A percentile compares a stretch with the other conserved stretches of the same genome.
phyloP scores from a whole-genome alignment of 2,329 filamentous ascomycete genomes.

The Ophiocordyceps robertsii region DNA sequence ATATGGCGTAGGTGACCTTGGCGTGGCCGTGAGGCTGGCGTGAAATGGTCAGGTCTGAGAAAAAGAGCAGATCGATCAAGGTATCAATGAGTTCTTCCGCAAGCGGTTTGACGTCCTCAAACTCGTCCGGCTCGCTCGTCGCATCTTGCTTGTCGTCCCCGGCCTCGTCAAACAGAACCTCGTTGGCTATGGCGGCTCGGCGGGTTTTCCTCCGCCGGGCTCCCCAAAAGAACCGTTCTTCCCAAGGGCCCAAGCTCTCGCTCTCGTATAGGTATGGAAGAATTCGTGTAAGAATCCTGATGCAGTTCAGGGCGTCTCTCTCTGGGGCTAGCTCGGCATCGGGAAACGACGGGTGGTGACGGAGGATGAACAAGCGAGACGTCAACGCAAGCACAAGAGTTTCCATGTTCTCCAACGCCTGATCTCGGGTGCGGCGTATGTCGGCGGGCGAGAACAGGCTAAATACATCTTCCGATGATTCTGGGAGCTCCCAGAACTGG shows the following conservation, averaged over 20 bases:
- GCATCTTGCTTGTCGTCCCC: conserved; percentile 37
- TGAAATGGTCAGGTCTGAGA: conserved; percentile 76
- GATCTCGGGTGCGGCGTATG: conserved; percentile 77
- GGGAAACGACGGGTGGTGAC: conserved; percentile 83
- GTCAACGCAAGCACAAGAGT: conserved; percentile 74
- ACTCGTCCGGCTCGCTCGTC: conserved; percentile 43
- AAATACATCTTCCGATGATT: conserved; percentile 92
- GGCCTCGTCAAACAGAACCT: conserved; percentile 75
- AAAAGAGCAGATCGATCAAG: conserved; percentile 81
- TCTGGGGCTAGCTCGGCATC: conserved; percentile 75
- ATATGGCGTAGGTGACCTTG: conserved; percentile 87
- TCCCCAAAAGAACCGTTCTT: conserved; percentile 88
- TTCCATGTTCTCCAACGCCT: conserved; percentile 75
- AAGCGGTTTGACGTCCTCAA: conserved; percentile 72
- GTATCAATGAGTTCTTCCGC: conserved; percentile 90
- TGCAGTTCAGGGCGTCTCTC: conserved; percentile 84
- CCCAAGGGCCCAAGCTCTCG: conserved; percentile 71
- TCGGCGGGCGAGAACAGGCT: conserved; percentile 83
- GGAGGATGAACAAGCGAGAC: conserved; percentile 68
- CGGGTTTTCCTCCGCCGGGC: conserved; percentile 58
- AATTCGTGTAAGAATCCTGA: conserved; percentile 78
- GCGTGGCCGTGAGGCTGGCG: conserved; percentile 54
- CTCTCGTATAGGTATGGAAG: conserved; percentile 88
- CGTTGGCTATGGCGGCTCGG: conserved; percentile 50
- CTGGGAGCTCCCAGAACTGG: conserved; percentile 94